Percentiles rank a stretch among this genome's conserved stretches.
Conservation (phyloP, 2,329 filamentous ascomycete genomes). For the Cercospora sojina region DNA sequence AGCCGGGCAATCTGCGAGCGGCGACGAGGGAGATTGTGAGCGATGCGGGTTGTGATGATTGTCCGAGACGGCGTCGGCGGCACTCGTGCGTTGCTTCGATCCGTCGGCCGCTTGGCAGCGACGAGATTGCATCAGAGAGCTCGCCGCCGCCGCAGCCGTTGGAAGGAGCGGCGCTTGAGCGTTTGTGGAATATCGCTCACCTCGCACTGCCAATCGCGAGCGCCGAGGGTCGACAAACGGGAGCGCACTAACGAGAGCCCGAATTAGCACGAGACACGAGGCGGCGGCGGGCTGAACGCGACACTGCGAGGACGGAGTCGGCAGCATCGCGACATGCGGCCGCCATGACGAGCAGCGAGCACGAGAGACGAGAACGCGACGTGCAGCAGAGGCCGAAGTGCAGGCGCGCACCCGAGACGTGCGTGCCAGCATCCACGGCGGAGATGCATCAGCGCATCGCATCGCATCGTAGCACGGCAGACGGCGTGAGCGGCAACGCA, state of each 20-base stretch:
- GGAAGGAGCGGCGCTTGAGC: not conserved
- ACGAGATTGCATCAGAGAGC: slow-evolving; percentile 1
- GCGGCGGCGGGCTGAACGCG: not conserved
- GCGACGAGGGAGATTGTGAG: not conserved
- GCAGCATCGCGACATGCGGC: not conserved
- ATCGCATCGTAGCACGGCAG: not conserved
- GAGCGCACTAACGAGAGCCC: not conserved
- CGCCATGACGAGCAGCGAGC: not conserved
- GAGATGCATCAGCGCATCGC: not conserved
- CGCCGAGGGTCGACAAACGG: not conserved
- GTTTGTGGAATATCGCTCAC: not conserved
- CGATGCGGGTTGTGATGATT: not conserved
- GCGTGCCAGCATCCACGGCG: not conserved
- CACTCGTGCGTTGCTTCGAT: not conserved
- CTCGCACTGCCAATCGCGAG: not conserved
- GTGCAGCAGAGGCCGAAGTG: not conserved
- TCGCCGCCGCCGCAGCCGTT: not conserved
- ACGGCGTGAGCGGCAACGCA: not conserved
- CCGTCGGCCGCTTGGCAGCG: not conserved
- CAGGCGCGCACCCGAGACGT: not conserved
- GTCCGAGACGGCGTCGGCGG: not conserved
- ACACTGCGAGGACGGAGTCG: not conserved
- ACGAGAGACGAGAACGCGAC: not conserved
- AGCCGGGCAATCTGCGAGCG: not conserved
- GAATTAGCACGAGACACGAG: slow-evolving; percentile 1